Conservation (phyloP, 768 basidiomycete genomes). For the Trametes cinnabarina region DNA sequence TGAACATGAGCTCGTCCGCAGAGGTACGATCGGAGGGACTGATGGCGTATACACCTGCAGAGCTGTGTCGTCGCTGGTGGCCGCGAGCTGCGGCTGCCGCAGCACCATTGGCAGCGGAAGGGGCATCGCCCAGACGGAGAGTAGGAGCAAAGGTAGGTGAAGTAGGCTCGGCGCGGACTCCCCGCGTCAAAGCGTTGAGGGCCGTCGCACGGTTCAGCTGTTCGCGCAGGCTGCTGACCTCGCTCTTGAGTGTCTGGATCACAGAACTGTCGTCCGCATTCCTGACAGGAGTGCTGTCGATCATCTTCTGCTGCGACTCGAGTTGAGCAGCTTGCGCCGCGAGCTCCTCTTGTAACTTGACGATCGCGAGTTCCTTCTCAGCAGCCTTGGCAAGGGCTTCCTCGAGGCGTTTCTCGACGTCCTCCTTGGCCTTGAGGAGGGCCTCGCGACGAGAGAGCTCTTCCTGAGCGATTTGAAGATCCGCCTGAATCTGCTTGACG, state of each 20-base stretch:
- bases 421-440: conserved; percentile 70
- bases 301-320: conserved; percentile 69
- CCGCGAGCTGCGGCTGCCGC: conserved; percentile 39
- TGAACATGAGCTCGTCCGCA: conserved; percentile 73
- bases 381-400: conserved; percentile 68
- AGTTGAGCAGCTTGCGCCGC: conserved; percentile 69
- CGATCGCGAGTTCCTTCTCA: conserved; percentile 85
- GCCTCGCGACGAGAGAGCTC: conserved; percentile 73
- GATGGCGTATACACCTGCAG: conserved; percentile 73
- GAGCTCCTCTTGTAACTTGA: conserved; percentile 77
- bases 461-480: conserved; percentile 66
- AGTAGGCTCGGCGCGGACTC: conserved; percentile 64
- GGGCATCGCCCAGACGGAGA: conserved; percentile 55
- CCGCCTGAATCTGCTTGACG: conserved; percentile 67
- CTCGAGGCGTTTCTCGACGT: conserved; percentile 77
- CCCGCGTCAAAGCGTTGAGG: conserved; percentile 79
- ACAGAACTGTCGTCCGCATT: conserved; percentile 83
- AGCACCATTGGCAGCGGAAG: conserved; percentile 42
- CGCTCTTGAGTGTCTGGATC: conserved; percentile 85
- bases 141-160: conserved; percentile 87
- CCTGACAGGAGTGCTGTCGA: conserved; percentile 62
- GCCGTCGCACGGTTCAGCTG: conserved; percentile 96
- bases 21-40: conserved; percentile 66
- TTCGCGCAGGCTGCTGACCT: conserved; percentile 89
- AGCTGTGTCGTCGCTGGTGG: conserved; percentile 84